Percentiles rank a stretch among this genome's conserved stretches.
Conservation (phyloP, 257 asterid species). For the Phtheirospermum japonicum region DNA sequence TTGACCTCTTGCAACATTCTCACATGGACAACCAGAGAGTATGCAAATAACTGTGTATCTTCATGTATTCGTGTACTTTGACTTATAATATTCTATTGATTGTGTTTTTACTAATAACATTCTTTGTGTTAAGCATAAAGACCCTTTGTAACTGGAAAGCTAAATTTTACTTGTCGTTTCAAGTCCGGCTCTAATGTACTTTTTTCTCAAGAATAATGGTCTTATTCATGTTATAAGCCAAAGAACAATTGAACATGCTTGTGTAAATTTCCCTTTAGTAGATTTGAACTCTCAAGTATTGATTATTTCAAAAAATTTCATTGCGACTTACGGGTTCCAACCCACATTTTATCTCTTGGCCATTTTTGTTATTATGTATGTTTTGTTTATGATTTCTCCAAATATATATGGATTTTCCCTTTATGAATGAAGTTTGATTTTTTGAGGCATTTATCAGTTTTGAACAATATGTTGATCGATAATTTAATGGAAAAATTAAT, state of each 20-base stretch:
- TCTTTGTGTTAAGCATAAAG: too few species aligned
- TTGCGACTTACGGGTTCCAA: conserved; percentile 21
- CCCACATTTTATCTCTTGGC: conserved; percentile 13
- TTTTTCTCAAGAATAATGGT: conserved; percentile 2
- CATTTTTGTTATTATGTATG: conserved; percentile 21
- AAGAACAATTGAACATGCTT: neutral
- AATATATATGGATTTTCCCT: conserved; percentile 9
- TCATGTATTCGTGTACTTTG: too few species aligned
- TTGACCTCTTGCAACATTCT: too few species aligned
- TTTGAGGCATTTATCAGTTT: neutral
- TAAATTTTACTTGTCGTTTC: neutral
- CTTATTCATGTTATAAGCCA: conserved; percentile 12
- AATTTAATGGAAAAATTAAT: conserved; percentile 10
- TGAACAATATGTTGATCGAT: conserved; percentile 15
- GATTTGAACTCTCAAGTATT: conserved; percentile 7
- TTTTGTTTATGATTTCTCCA: conserved; percentile 17
- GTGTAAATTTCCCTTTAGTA: too few species aligned
- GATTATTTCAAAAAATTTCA: conserved; percentile 12
- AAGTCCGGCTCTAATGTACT: neutral
- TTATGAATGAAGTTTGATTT: conserved; percentile 1
- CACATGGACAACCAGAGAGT: too few species aligned
- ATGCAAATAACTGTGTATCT: too few species aligned
- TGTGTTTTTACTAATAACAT: too few species aligned
- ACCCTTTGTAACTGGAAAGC: too few species aligned
- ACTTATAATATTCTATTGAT: too few species aligned